phyloP scores from a whole-genome alignment of 2,329 filamentous ascomycete genomes.

The Botryotinia calthae region DNA sequence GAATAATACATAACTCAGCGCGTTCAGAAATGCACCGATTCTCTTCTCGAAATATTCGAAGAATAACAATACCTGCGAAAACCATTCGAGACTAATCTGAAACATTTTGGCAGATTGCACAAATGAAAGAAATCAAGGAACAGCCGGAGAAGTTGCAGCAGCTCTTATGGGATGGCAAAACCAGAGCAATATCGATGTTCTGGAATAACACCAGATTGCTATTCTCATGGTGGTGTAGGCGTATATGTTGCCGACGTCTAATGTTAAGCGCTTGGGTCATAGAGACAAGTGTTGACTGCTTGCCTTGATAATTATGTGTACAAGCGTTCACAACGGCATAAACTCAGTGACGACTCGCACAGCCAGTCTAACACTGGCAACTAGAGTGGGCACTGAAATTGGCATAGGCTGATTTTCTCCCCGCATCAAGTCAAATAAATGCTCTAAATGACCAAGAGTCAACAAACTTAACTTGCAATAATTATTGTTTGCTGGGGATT shows the following conservation, averaged over 20 bases:
- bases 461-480: neutral
- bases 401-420: neutral
- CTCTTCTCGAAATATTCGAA: neutral
- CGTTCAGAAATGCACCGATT: neutral
- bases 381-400: neutral
- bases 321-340: neutral
- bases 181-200: neutral
- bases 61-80: neutral
- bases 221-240: neutral
- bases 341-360: neutral
- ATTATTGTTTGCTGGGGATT: neutral
- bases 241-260: neutral
- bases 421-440: neutral
- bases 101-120: neutral
- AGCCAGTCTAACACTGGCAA: neutral
- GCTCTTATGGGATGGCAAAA: neutral
- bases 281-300: neutral
- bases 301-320: neutral
- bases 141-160: neutral
- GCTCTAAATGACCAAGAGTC: fast-evolving
- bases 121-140: neutral
- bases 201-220: neutral
- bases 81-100: neutral
- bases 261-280: neutral
- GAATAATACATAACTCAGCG: neutral